Evolutionary conservation across 352 stramenopile species (phyloP).

Genomic region (Phytopythium kandeliae): DNA sequence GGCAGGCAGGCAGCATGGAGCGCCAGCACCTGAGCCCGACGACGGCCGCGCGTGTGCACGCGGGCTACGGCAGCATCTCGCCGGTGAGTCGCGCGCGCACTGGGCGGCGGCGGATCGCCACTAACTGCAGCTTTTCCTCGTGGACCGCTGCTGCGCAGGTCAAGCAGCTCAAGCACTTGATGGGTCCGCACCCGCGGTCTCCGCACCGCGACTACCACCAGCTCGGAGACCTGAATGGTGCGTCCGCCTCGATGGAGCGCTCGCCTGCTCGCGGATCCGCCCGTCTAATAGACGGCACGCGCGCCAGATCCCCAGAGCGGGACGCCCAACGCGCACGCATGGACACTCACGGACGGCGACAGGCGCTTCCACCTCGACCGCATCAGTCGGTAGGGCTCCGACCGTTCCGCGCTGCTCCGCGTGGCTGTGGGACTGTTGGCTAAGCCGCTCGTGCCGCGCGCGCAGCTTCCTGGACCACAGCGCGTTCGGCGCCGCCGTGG

Average conservation of each 20-base stretch:
- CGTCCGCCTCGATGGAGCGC: too few relatives aligned
- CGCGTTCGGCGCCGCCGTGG: constrained; percentile 55
- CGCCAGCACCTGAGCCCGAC: constrained; percentile 1
- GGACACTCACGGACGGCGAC: constrained; percentile 18
- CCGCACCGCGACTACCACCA: constrained; percentile 2
- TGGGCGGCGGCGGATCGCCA: neutral
- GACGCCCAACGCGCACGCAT: constrained; percentile 21
- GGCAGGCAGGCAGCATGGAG: too few relatives aligned
- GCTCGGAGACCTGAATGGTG: neutral
- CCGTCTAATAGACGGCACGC: neutral
- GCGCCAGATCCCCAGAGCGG: constrained; percentile 20
- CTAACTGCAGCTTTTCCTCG: neutral
- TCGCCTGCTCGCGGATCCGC: too few relatives aligned
- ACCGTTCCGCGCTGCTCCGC: neutral
- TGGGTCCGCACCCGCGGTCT: constrained; percentile 6
- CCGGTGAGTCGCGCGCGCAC: neutral
- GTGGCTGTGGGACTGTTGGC: too few relatives aligned
- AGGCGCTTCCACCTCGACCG: constrained; percentile 27
- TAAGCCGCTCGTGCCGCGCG: too few relatives aligned
- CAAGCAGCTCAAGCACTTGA: constrained; percentile 16
- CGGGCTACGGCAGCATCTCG: neutral
- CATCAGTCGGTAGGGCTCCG: constrained; percentile 27
- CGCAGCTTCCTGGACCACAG: constrained; percentile 77
- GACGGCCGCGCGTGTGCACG: neutral
- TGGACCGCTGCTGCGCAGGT: neutral